A percentile compares a stretch with the other conserved stretches of the same genome.
phyloP scores from a whole-genome alignment of 2,329 filamentous ascomycete species.

The Neopestalotiopsis clavispora region DNA sequence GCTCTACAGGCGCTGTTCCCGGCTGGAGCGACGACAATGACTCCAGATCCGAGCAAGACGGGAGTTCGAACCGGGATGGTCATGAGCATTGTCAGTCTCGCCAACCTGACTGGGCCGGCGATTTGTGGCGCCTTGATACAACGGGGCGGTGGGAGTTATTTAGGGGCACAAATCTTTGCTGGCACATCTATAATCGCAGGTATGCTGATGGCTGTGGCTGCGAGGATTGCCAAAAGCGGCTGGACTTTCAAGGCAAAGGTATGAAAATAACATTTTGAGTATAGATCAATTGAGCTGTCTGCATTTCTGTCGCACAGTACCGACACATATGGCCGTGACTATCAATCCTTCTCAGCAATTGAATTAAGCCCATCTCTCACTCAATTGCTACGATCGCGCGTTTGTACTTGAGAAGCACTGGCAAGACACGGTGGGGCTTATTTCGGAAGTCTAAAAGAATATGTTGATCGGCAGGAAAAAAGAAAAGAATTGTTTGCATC shows the following conservation, averaged over 20 bases:
- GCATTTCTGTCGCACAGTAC: too few relatives aligned
- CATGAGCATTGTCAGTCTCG: conserved; percentile 20
- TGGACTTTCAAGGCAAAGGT: neutral
- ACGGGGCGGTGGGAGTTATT: conserved; percentile 10
- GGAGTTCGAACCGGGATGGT: conserved; percentile 21
- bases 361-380: too few relatives aligned
- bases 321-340: too few relatives aligned
- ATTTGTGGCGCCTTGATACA: conserved; percentile 20
- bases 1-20: conserved; percentile 22
- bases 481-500: too few relatives aligned
- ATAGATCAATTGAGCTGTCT: too few relatives aligned
- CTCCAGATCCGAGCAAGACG: conserved; percentile 20
- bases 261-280: neutral
- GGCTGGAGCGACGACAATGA: conserved; percentile 20
- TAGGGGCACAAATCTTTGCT: conserved; percentile 19
- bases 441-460: too few relatives aligned
- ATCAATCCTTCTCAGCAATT: too few relatives aligned
- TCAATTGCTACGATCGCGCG: too few relatives aligned
- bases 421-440: too few relatives aligned
- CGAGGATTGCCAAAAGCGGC: conserved; percentile 14
- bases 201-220: conserved; percentile 17
- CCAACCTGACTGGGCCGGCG: conserved; percentile 20
- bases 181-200: conserved; percentile 20
- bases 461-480: too few relatives aligned
- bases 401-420: too few relatives aligned